Evolutionary conservation across 208 protist genomes (phyloP).

Genomic region (Crithidia sp.): DNA sequence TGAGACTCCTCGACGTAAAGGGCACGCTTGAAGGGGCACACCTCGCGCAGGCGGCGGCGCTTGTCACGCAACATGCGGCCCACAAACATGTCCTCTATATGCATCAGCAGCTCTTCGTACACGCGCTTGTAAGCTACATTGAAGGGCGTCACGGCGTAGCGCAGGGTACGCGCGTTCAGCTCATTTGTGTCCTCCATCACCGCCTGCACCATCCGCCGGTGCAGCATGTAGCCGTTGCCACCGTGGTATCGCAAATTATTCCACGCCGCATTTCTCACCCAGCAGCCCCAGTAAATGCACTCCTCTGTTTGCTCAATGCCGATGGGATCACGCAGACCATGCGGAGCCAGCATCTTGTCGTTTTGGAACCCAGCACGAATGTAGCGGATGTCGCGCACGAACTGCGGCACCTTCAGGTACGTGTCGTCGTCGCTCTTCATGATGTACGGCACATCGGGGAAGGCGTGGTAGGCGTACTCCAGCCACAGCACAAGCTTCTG

Average conservation of each 20-base stretch:
- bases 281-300: constrained; percentile 15
- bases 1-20: neutral
- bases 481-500: constrained; percentile 58
- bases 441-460: constrained; percentile 41
- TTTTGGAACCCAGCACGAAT: neutral
- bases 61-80: neutral
- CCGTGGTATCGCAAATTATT: neutral
- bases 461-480: constrained; percentile 41
- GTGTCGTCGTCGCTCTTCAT: constrained; percentile 65
- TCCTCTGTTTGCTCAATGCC: constrained; percentile 4
- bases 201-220: constrained; percentile 7
- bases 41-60: neutral
- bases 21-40: neutral
- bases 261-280: neutral
- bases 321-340: neutral
- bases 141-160: neutral
- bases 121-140: neutral
- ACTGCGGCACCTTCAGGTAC: constrained; percentile 60
- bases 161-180: neutral
- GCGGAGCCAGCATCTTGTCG: neutral
- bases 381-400: constrained; percentile 36
- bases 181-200: neutral
- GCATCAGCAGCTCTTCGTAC: neutral
- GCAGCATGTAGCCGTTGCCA: neutral
- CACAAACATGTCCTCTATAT: constrained; percentile 11